A percentile compares a stretch with the other conserved stretches of the same genome.
These are phyloP conservation scores for Yamadazyma insecticola DNA, from an alignment of 805 yeast species.

Conservation along the genomic window DNA sequence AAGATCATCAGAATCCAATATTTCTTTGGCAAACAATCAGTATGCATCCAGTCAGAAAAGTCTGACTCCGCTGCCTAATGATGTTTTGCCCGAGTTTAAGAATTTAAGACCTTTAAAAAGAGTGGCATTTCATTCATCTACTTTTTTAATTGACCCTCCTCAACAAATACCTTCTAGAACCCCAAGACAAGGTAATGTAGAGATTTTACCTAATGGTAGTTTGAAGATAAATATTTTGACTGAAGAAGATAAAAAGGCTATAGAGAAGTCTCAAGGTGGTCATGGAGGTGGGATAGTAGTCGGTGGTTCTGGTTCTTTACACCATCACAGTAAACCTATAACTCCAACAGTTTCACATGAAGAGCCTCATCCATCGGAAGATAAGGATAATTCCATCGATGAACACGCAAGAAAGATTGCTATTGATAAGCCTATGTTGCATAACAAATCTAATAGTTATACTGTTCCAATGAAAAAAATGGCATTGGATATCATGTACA, in stretches of 20 bases:
- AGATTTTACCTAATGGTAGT: conserved; percentile 49
- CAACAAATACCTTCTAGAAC: conserved; percentile 88
- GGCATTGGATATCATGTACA: conserved; percentile 72
- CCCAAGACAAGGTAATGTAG: conserved; percentile 75
- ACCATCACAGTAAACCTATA: conserved; percentile 21
- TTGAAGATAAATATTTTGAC: conserved; percentile 51
- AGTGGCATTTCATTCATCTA: conserved; percentile 39
- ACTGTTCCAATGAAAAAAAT: conserved; percentile 35
- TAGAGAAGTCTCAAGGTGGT: conserved; percentile 37
- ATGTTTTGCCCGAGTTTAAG: conserved; percentile 20
- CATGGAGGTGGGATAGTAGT: conserved; percentile 68
- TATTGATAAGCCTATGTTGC: conserved; percentile 32
- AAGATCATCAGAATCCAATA: conserved; percentile 6
- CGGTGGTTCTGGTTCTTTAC: conserved; percentile 71
- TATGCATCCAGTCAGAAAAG: neutral
- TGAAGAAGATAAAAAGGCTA: conserved; percentile 45
- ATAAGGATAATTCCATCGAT: conserved; percentile 15
- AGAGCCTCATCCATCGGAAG: conserved; percentile 11
- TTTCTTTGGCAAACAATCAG: conserved; percentile 3
- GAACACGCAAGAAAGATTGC: conserved; percentile 20
- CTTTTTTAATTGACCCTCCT: conserved; percentile 50
- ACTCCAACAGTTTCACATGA: conserved; percentile 2
- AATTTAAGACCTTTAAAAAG: conserved; percentile 34
- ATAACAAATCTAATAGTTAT: conserved; percentile 16
- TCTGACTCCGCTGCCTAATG: conserved; percentile 1